Evolutionary conservation across 805 yeast genomes (phyloP).

Genomic region (Ogataea corticis): DNA sequence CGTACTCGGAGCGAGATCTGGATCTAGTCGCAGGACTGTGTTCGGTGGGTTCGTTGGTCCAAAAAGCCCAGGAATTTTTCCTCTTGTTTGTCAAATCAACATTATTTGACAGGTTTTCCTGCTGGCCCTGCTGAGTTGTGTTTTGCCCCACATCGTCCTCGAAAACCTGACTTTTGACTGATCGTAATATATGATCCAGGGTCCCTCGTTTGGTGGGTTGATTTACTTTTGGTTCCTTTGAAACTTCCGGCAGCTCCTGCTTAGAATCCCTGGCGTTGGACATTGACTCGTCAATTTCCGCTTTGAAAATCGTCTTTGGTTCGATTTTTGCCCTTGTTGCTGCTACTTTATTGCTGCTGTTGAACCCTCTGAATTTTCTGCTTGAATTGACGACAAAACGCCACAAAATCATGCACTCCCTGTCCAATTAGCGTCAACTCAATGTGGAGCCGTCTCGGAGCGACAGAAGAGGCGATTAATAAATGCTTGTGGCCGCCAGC

Average conservation of each 20-base stretch:
- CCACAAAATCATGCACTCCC: conserved; percentile 1
- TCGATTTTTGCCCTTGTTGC: background rate
- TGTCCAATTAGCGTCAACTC: background rate
- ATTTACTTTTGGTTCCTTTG: background rate
- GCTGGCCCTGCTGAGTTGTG: conserved; percentile 1
- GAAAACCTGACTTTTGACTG: conserved; percentile 25
- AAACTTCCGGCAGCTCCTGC: background rate
- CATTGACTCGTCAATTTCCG: background rate
- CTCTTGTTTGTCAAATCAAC: conserved; percentile 6
- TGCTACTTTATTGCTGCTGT: conserved; percentile 1
- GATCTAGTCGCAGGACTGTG: background rate
- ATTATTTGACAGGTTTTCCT: background rate
- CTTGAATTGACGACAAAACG: background rate
- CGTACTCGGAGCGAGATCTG: conserved; percentile 3
- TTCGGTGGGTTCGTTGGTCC: conserved; percentile 15
- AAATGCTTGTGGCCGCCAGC: background rate
- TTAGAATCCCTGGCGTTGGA: background rate
- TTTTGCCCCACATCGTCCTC: conserved; percentile 15
- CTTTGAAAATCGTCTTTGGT: background rate
- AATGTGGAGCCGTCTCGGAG: background rate
- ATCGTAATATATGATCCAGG: conserved; percentile 10
- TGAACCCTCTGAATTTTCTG: background rate
- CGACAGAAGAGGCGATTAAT: background rate
- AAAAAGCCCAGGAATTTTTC: conserved; percentile 30
- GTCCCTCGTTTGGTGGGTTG: conserved; percentile 10